Conservation (phyloP, 306 rosid species). For the Arachis hypogaea region DNA sequence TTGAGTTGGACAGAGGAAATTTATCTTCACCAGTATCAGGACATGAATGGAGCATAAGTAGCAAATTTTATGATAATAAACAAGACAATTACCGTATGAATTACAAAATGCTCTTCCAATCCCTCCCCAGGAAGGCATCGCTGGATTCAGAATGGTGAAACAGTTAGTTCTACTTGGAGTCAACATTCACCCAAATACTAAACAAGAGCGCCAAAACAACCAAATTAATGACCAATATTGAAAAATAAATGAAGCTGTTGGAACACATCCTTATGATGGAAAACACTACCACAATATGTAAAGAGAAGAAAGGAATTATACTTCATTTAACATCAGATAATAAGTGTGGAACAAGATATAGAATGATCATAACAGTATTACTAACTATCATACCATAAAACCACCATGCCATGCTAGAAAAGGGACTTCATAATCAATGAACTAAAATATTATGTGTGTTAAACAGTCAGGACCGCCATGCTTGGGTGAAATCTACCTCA, state of each 20-base stretch:
- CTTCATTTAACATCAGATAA: conserved; percentile 16
- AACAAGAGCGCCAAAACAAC: conserved; percentile 28
- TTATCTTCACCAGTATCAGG: conserved; percentile 28
- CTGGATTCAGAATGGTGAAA: conserved; percentile 54
- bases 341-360: conserved; percentile 8
- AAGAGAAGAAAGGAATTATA: conserved; percentile 10
- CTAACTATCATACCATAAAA: not conserved
- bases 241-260: conserved; percentile 16
- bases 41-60: conserved; percentile 10
- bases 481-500: conserved; percentile 8
- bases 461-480: not conserved
- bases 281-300: not conserved
- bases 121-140: conserved; percentile 90
- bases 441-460: conserved; percentile 6
- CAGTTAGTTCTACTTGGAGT: conserved; percentile 29
- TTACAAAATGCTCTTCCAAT: conserved; percentile 87
- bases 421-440: not conserved
- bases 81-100: conserved; percentile 66
- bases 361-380: conserved; percentile 10
- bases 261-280: not conserved
- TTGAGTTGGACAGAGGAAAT: not conserved
- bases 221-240: conserved; percentile 14
- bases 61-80: conserved; percentile 11
- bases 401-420: conserved; percentile 31
- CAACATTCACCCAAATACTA: conserved; percentile 11